Percentiles rank a stretch among this genome's conserved stretches.
Evolutionary conservation across 192 early-diverging fungal genomes (phyloP).

Genomic region (Backusella circina): DNA sequence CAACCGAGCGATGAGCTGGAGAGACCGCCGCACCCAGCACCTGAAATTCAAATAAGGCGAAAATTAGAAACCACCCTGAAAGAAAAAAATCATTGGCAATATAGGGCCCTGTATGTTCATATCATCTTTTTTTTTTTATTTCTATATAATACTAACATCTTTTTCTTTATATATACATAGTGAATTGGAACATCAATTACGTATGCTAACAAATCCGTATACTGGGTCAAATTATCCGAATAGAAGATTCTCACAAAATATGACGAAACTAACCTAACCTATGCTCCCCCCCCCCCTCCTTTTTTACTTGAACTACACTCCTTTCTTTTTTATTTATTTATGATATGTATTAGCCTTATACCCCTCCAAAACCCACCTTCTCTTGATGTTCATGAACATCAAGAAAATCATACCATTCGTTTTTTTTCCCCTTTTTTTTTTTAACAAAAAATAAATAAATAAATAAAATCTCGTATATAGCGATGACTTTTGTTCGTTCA

Average conservation of each 20-base stretch:
- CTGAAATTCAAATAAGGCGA: constrained; percentile 14
- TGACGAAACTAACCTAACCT: neutral
- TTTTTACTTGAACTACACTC: neutral
- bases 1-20: constrained; percentile 1
- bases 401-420: neutral
- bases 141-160: neutral
- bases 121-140: neutral
- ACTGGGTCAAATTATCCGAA: neutral
- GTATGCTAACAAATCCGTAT: neutral
- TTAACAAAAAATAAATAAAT: too few species aligned
- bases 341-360: neutral
- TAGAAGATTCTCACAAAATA: neutral
- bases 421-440: neutral
- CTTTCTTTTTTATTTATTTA: too few species aligned
- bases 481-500: too few species aligned
- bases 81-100: constrained; percentile 15
- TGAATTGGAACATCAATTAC: constrained; percentile 1
- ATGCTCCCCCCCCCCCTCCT: neutral
- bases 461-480: too few species aligned
- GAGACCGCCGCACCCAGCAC: constrained; percentile 13
- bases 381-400: neutral
- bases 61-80: constrained; percentile 11
- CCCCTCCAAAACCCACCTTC: neutral
- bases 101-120: constrained; percentile 9
- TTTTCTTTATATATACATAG: neutral